phyloP scores from a whole-genome alignment of 306 rosid genomes.

The Fragaria nilgerrensis region DNA sequence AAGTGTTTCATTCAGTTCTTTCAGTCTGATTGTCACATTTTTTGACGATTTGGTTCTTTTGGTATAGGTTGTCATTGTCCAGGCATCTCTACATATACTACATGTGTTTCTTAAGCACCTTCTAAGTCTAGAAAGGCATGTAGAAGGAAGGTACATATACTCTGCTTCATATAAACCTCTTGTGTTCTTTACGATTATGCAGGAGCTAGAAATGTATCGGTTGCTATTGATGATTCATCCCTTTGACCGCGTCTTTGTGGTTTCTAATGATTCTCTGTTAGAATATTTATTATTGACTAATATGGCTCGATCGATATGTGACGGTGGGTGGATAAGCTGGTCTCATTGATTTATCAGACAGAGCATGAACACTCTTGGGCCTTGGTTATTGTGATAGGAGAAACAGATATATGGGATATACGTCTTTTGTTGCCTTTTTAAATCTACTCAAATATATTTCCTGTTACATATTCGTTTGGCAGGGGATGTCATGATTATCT shows the following conservation, averaged over 20 bases:
- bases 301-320: not conserved
- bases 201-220: not conserved
- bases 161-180: not conserved
- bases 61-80: slow-evolving; percentile 61
- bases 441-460: not conserved
- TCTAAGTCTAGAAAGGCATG: slow-evolving; percentile 42
- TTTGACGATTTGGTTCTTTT: slow-evolving; percentile 26
- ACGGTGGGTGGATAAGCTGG: not conserved
- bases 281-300: not conserved
- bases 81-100: slow-evolving; percentile 60
- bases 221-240: not conserved
- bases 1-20: slow-evolving; percentile 11
- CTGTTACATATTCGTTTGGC: not conserved
- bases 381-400: not conserved
- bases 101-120: slow-evolving; percentile 64
- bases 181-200: not conserved
- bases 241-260: not conserved
- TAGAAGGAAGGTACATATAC: slow-evolving; percentile 58
- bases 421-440: not conserved
- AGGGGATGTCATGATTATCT: not conserved
- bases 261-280: not conserved
- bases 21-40: slow-evolving; percentile 15
- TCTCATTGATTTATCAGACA: not conserved
- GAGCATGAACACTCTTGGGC: not conserved
- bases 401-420: not conserved